Conservation (phyloP, 495 filamentous ascomycete genomes). For the Peziza echinospora region DNA sequence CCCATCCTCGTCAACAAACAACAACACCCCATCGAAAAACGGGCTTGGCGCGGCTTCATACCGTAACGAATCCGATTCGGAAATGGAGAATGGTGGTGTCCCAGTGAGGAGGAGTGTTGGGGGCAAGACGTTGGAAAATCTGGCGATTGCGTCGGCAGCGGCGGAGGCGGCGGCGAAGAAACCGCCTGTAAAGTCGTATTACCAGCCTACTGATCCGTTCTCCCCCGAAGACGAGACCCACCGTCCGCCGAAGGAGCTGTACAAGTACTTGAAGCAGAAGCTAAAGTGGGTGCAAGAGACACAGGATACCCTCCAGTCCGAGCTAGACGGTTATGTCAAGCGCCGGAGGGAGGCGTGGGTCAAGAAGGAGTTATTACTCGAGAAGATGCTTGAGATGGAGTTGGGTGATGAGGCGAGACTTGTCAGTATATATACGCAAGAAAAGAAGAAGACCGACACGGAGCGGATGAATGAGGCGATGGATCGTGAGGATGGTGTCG, state of each 20-base stretch:
- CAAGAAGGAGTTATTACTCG: conserved; percentile 51
- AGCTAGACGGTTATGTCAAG: conserved; percentile 44
- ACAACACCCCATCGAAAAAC: conserved; percentile 29
- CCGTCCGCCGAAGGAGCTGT: conserved; percentile 46
- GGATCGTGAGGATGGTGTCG: conserved; percentile 31
- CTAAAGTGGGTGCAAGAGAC: conserved; percentile 65
- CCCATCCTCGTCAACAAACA: conserved; percentile 32
- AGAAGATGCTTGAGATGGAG: conserved; percentile 33
- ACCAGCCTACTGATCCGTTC: conserved; percentile 37
- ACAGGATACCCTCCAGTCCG: conserved; percentile 33
- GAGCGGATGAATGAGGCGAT: conserved; percentile 32
- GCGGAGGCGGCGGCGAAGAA: neutral
- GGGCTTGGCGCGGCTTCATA: conserved; percentile 23
- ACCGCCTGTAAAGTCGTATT: conserved; percentile 13
- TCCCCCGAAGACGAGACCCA: conserved; percentile 54
- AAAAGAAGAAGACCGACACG: conserved; percentile 15
- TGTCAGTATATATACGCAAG: neutral
- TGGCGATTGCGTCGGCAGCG: too few relatives aligned
- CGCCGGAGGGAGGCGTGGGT: conserved; percentile 56
- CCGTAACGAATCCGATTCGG: conserved; percentile 1
- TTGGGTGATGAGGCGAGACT: conserved; percentile 16
- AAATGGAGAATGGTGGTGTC: too few relatives aligned
- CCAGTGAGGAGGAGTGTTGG: neutral
- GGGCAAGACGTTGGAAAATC: neutral
- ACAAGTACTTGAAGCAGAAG: conserved; percentile 51